These are phyloP conservation scores for Capsella bursapastoris DNA, from an alignment of 345 rosid species.

Conservation along the genomic window DNA sequence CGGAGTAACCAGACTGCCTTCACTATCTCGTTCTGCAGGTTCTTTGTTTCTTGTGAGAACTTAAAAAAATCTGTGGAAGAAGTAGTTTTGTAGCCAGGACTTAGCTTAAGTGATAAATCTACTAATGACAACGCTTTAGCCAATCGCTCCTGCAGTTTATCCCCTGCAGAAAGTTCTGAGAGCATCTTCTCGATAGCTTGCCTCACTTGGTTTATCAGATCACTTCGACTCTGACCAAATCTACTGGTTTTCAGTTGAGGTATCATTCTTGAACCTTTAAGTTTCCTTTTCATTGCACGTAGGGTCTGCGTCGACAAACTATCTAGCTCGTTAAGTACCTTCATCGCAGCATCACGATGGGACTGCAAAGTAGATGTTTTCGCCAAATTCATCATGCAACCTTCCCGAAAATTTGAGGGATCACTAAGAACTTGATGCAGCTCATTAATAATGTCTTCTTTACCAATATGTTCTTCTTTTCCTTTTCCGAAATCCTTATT, in stretches of 20 bases:
- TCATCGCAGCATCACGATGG: constrained; percentile 50
- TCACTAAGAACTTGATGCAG: constrained; percentile 58
- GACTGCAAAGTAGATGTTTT: constrained; percentile 45
- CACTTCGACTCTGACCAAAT: constrained; percentile 46
- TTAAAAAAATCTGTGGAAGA: constrained; percentile 47
- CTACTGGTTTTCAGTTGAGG: constrained; percentile 47
- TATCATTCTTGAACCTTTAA: constrained; percentile 50
- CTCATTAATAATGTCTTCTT: constrained; percentile 41
- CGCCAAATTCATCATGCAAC: constrained; percentile 28
- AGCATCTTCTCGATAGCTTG: constrained; percentile 59
- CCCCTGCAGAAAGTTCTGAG: constrained; percentile 52
- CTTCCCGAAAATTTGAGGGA: constrained; percentile 53
- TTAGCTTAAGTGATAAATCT: constrained; percentile 58
- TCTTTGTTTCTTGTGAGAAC: constrained; percentile 57
- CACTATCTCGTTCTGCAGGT: constrained; percentile 69
- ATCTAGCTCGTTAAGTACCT: constrained; percentile 58
- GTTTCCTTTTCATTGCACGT: constrained; percentile 74
- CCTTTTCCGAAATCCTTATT: constrained; percentile 31
- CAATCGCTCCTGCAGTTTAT: constrained; percentile 59
- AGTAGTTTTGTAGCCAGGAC: constrained; percentile 46
- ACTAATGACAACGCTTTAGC: constrained; percentile 78
- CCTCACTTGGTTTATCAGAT: constrained; percentile 53
- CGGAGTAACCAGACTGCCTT: constrained; percentile 68
- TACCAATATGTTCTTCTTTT: constrained; percentile 30
- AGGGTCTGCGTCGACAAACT: constrained; percentile 58